phyloP scores from a whole-genome alignment of 176 grass and related monocot species.

The Otatea glauca region DNA sequence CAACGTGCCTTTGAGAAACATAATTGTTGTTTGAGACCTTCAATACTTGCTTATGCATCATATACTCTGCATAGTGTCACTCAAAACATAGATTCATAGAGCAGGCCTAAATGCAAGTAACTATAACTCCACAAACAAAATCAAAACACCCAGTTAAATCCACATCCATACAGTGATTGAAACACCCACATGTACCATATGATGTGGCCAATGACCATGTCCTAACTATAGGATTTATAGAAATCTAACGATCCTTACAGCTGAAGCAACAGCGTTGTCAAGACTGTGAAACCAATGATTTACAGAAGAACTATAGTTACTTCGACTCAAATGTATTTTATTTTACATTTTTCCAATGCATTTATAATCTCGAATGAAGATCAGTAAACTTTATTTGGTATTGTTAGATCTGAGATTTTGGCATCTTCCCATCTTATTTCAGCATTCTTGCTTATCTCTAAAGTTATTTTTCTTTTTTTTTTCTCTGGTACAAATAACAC shows the following conservation, averaged over 20 bases:
- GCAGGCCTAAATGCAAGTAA: background rate
- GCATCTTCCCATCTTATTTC: background rate
- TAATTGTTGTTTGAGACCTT: background rate
- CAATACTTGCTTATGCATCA: background rate
- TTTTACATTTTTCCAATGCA: background rate
- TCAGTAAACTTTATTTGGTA: background rate
- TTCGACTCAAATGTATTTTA: background rate
- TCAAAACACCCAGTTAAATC: background rate
- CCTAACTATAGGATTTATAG: background rate
- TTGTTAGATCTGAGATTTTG: background rate
- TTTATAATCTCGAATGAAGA: background rate
- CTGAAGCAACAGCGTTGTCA: background rate
- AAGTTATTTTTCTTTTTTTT: background rate
- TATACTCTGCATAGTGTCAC: background rate
- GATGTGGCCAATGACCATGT: background rate
- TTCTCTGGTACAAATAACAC: background rate
- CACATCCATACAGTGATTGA: background rate
- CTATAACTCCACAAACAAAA: background rate
- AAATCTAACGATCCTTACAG: background rate
- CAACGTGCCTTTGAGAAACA: background rate
- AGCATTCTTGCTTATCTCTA: background rate
- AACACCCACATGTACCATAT: background rate
- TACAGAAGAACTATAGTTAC: background rate
- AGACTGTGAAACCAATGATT: background rate
- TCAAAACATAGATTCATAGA: background rate